Conservation (phyloP, 176 grass and related monocot species). For the Avena atlantica region DNA sequence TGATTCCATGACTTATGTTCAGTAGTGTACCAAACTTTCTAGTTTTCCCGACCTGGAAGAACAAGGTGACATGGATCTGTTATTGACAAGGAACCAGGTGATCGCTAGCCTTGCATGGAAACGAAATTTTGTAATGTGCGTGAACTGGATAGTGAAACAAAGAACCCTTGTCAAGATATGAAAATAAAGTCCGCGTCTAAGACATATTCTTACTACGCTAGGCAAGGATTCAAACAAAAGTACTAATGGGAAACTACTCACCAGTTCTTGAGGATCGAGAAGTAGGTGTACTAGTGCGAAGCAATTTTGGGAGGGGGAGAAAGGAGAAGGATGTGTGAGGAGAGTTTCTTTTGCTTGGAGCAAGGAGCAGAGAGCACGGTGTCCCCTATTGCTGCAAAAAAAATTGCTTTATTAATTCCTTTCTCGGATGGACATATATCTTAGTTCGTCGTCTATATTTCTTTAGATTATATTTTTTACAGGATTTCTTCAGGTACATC, state of each 20-base stretch:
- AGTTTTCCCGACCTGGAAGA: background rate
- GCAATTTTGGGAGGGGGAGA: background rate
- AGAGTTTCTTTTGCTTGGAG: background rate
- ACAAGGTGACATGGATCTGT: background rate
- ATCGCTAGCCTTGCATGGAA: background rate
- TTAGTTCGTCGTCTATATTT: background rate
- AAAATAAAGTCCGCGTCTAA: too few species aligned
- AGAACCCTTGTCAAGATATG: too few species aligned
- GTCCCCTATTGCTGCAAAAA: background rate
- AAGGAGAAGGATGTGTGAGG: too few species aligned
- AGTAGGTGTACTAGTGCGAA: too few species aligned
- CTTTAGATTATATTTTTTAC: too few species aligned
- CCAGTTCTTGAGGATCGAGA: background rate
- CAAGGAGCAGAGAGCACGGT: background rate
- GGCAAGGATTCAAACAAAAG: background rate
- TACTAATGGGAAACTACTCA: background rate
- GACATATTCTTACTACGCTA: too few species aligned
- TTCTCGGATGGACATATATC: background rate
- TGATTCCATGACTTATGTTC: background rate
- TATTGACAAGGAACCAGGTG: background rate
- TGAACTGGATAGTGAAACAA: too few species aligned
- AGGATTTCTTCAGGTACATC: too few species aligned
- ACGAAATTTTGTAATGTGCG: background rate
- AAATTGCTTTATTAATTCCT: background rate
- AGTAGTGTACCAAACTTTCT: background rate